Evolutionary conservation across 371 early-diverging fungal species (phyloP).

Genomic region (Paraphysoderma sedebokerense): DNA sequence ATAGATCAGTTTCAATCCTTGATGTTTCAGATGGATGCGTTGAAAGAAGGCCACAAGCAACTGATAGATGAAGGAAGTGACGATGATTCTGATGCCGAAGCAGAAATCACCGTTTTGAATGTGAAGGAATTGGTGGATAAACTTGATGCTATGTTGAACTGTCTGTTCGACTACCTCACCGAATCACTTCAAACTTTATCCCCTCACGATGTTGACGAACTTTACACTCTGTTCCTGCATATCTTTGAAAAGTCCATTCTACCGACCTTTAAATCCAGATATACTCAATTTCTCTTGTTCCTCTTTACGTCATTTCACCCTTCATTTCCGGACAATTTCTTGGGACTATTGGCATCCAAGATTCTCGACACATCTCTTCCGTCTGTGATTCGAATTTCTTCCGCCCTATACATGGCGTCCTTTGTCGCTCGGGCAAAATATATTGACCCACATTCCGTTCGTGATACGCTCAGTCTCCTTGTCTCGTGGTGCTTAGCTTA

Average conservation of each 20-base stretch:
- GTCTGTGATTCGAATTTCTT: conserved; percentile 50
- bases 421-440: conserved; percentile 81
- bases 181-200: conserved; percentile 13
- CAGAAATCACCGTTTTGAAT: conserved; percentile 17
- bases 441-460: conserved; percentile 36
- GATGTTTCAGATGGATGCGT: neutral
- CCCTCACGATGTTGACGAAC: conserved; percentile 18
- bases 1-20: neutral
- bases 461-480: conserved; percentile 41
- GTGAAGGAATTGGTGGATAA: conserved; percentile 54
- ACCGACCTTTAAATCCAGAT: conserved; percentile 73
- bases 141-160: conserved; percentile 63
- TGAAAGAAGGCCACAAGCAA: neutral
- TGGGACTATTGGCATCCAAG: conserved; percentile 52
- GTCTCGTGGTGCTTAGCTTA: conserved; percentile 46
- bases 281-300: conserved; percentile 82
- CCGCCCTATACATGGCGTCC: conserved; percentile 68
- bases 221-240: conserved; percentile 43
- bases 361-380: conserved; percentile 39
- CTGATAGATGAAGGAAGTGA: conserved; percentile 6
- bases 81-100: conserved; percentile 8
- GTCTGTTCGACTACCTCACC: conserved; percentile 41
- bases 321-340: conserved; percentile 50
- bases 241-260: conserved; percentile 66
- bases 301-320: conserved; percentile 51